phyloP scores from a whole-genome alignment of 1,284 basidiomycete genomes.

The Microbotryum silenes-acaulis region DNA sequence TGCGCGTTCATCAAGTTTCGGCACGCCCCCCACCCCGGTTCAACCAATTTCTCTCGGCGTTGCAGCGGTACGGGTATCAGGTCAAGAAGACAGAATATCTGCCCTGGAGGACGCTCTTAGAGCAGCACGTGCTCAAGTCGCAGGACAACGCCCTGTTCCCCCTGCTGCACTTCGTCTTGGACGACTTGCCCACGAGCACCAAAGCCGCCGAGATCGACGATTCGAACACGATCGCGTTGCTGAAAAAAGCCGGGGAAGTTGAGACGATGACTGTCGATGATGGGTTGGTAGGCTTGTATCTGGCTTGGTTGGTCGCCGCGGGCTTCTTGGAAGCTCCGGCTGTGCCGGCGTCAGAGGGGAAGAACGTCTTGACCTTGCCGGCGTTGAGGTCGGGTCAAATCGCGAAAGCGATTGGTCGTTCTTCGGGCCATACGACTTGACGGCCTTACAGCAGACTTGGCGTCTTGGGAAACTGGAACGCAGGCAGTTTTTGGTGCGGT shows the following conservation, averaged over 20 bases:
- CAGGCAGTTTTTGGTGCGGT: too few relatives aligned
- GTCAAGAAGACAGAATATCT: conserved; percentile 79
- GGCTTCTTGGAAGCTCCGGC: conserved; percentile 71
- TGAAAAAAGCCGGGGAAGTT: conserved; percentile 48
- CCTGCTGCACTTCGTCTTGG: conserved; percentile 89
- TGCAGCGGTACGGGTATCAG: conserved; percentile 72
- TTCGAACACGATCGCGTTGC: conserved; percentile 63
- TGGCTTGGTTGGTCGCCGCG: conserved; percentile 88
- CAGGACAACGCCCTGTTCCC: conserved; percentile 98
- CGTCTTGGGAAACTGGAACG: too few relatives aligned
- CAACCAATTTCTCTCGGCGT: conserved; percentile 73
- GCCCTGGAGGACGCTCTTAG: conserved; percentile 81
- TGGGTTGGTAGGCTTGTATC: conserved; percentile 71
- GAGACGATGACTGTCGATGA: conserved; percentile 61
- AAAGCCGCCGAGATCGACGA: conserved; percentile 91
- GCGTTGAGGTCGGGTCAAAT: conserved; percentile 16
- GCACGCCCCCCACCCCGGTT: conserved; percentile 81
- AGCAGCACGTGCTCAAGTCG: conserved; percentile 86
- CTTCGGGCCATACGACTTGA: neutral
- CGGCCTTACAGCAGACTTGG: too few relatives aligned
- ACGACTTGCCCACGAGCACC: conserved; percentile 93
- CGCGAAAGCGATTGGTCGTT: conserved; percentile 25
- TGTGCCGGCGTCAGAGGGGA: conserved; percentile 4
- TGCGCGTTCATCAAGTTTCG: conserved; percentile 78
- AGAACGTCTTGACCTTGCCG: conserved; percentile 14